Evolutionary conservation across 306 rosid genomes (phyloP), one percentile per base, ranked within the genome.

Genomic region (Dalbergia cochinchinensis): DNA sequence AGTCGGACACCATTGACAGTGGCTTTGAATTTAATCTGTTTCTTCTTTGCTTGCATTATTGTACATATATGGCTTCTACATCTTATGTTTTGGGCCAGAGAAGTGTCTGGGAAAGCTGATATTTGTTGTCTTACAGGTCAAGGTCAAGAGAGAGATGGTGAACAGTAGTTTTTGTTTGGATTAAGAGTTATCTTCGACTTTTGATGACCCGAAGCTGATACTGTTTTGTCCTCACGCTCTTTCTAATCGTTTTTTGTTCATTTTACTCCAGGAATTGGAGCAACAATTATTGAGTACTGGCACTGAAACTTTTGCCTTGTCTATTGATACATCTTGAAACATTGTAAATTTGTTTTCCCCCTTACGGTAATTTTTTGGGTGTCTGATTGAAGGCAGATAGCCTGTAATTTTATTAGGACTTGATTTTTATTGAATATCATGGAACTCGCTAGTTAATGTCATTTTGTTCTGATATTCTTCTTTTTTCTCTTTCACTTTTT

Each of bases 321-420:
- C 86, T 80, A 54, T 81, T 71, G 79, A 69, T 67, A 85, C 83
- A 67, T 80, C 85, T 73, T 60, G 64, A 77, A 77, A 86, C 85
- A 33, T 59, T 78, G 81, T 86, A 86, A 80, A 86, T 80, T 86
- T 80, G 58, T 59, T 76, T 80, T 67, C 14, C 37, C 63, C 71
- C 69, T 58, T 34, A 39, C 60, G 81, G 73, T 77, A 71, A 79
- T 79, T 86, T 79, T 86, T 83, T 76, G 81, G 89, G 80, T 83
- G 83, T 83, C 83, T 64, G 81, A 78, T 72, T 78, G 83, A 77
- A 86, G 80, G 89, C 85, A 67, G 83, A 74, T 68, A 80, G 87
- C 89, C 87, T 86, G 89, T 83, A 86, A 83, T 83, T 86, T 83
- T 77, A 86, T 66, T 76, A 80, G 85, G 89, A 80, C 80, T 73